phyloP scores from a whole-genome alignment of 176 grass and related monocot species.

The Carex cristatella region DNA sequence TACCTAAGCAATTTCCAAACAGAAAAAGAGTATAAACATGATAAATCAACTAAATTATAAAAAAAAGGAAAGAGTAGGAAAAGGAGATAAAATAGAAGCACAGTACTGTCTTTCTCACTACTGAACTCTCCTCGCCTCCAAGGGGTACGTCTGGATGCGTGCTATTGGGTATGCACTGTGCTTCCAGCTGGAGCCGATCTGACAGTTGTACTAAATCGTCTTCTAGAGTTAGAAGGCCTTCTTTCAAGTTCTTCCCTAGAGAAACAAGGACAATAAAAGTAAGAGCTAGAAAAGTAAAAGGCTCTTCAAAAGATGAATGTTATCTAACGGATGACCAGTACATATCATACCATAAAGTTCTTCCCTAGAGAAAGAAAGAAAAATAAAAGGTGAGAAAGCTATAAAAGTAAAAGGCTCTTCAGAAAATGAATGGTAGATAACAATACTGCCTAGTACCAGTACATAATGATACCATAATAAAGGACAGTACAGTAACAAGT shows the following conservation, averaged over 20 bases:
- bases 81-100: constrained; percentile 6
- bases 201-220: constrained; percentile 75
- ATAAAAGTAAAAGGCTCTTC: neutral
- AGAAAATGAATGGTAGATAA: constrained; percentile 8
- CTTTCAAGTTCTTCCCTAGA: constrained; percentile 89
- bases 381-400: neutral
- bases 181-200: constrained; percentile 86
- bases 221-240: constrained; percentile 71
- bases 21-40: constrained; percentile 16
- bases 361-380: constrained; percentile 42
- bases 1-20: constrained; percentile 43
- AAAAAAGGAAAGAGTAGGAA: neutral
- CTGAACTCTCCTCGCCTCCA: constrained; percentile 66
- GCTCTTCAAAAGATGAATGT: constrained; percentile 2
- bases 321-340: neutral
- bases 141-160: constrained; percentile 86
- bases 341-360: constrained; percentile 14
- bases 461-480: neutral
- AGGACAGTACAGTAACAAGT: neutral
- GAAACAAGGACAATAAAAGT: constrained; percentile 12
- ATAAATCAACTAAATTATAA: neutral
- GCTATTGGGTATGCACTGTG: constrained; percentile 81
- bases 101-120: constrained; percentile 70
- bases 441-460: neutral
- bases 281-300: neutral